Conservation (phyloP, 257 asterid genomes). For the Petunia axillaris region DNA sequence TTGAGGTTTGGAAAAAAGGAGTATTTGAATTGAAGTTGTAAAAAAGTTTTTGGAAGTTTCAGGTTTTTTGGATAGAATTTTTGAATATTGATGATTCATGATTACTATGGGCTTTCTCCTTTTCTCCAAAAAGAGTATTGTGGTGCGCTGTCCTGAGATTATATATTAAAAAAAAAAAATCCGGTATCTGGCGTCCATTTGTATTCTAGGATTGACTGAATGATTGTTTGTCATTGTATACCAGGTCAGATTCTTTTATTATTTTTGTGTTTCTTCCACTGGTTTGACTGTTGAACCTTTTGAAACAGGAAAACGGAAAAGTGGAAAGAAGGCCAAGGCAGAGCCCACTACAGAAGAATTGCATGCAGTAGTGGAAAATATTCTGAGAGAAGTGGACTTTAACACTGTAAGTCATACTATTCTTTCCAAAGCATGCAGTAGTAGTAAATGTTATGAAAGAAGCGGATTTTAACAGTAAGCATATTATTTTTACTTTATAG, state of each 20-base stretch:
- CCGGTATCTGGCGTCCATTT: not conserved
- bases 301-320: conserved; percentile 43
- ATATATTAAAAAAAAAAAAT: not conserved
- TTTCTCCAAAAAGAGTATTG: not conserved
- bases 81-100: not conserved
- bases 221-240: not conserved
- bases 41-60: not conserved
- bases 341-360: conserved; percentile 63
- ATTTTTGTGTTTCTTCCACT: not conserved
- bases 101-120: not conserved
- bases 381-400: conserved; percentile 71
- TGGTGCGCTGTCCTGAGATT: not conserved
- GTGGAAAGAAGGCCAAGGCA: conserved; percentile 39
- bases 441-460: conserved; percentile 57
- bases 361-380: conserved; percentile 53
- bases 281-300: conserved; percentile 23
- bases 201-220: not conserved
- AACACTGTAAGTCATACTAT: conserved; percentile 53
- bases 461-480: conserved; percentile 37
- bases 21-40: not conserved
- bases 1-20: not conserved
- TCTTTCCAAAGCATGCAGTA: conserved; percentile 39
- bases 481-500: not conserved
- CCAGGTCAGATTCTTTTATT: not conserved
- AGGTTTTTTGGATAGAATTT: not conserved